These are phyloP conservation scores for Exophiala calicioides DNA, from an alignment of 2,329 filamentous ascomycete species.

Conservation along the genomic window DNA sequence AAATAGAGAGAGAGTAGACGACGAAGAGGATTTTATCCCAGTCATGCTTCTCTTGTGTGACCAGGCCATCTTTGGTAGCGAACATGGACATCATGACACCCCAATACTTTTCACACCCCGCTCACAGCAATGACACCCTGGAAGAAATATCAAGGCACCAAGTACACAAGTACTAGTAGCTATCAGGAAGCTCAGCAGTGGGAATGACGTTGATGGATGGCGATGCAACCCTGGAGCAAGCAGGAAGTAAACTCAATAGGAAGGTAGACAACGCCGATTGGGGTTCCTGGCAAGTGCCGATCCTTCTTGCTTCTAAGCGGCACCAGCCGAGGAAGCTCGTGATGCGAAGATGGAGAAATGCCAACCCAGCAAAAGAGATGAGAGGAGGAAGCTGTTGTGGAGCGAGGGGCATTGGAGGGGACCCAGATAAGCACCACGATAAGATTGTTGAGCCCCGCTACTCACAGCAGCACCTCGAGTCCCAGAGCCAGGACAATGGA, in stretches of 20 bases:
- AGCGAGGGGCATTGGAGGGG: too few relatives aligned
- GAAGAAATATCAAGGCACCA: too few relatives aligned
- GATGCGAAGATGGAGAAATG: constrained; percentile 3
- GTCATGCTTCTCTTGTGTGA: constrained; percentile 1
- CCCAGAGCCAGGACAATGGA: too few relatives aligned
- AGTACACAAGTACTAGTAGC: too few relatives aligned
- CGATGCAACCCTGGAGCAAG: constrained; percentile 1
- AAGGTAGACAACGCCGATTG: constrained; percentile 15
- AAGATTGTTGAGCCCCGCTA: too few relatives aligned
- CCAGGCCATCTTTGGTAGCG: constrained; percentile 2
- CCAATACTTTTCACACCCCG: neutral
- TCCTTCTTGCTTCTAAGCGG: too few relatives aligned
- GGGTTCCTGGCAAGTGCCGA: neutral
- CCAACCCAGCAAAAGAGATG: neutral
- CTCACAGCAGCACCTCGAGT: too few relatives aligned
- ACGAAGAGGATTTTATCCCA: neutral
- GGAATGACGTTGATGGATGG: constrained; percentile 1
- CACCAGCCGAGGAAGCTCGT: too few relatives aligned
- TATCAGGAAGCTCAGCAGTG: neutral
- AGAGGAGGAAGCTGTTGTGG: too few relatives aligned
- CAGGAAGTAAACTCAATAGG: constrained; percentile 10
- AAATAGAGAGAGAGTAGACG: neutral
- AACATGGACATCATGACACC: neutral
- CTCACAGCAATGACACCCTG: constrained; percentile 2
- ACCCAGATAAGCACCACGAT: too few relatives aligned